phyloP scores from a whole-genome alignment of 2,329 filamentous ascomycete genomes.

The Scolecobasidium constrictum region DNA sequence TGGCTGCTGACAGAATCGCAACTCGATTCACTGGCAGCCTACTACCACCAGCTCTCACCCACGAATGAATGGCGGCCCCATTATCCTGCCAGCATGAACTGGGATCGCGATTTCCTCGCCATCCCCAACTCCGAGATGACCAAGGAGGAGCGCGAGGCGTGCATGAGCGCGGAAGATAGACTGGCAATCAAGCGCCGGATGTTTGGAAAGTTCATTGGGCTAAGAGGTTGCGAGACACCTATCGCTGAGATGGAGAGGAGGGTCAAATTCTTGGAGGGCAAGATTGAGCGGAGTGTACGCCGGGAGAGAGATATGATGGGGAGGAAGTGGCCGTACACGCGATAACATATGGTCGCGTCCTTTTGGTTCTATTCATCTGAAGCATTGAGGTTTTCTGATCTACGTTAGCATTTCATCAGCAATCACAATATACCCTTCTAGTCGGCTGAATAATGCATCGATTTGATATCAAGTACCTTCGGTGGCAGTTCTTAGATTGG shows the following conservation, averaged over 20 bases:
- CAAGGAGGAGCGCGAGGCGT: not conserved
- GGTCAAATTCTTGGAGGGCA: constrained; percentile 5
- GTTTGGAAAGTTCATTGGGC: constrained; percentile 11
- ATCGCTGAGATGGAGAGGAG: constrained; percentile 2
- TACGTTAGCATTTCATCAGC: not conserved
- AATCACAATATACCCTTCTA: not conserved
- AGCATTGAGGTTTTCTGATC: not conserved
- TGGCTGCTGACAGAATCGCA: constrained; percentile 10
- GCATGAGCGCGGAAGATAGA: constrained; percentile 3
- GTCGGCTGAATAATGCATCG: too few species aligned
- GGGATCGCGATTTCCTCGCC: constrained; percentile 7
- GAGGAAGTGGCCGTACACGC: constrained; percentile 1
- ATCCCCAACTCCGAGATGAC: not conserved
- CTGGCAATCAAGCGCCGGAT: constrained; percentile 8
- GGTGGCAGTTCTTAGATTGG: too few species aligned
- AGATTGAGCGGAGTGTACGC: constrained; percentile 5
- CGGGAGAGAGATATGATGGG: not conserved
- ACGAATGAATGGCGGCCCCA: not conserved
- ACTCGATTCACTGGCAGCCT: constrained; percentile 7
- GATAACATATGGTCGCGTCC: too few species aligned
- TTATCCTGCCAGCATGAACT: constrained; percentile 9
- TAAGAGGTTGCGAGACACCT: constrained; percentile 10
- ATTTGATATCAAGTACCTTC: too few species aligned
- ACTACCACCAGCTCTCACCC: constrained; percentile 5
- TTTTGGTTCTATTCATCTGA: too few species aligned